Evolutionary conservation across 441 rosid genomes (phyloP), one percentile per base, ranked within the genome.

Genomic region (Eutrema salsugineum): DNA sequence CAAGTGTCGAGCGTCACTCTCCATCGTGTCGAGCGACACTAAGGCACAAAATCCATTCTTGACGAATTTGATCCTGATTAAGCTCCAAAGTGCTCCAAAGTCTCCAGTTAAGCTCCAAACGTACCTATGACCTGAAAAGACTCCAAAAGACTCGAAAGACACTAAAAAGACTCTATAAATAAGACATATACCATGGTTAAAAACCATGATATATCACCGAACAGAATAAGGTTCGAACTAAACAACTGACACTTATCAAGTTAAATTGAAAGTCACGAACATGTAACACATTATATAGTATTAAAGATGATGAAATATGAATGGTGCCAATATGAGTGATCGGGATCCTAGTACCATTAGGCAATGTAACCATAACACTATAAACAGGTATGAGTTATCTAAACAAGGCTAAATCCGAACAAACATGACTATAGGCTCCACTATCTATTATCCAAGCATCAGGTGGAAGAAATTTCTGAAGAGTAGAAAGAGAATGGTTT

Each of bases 381-480:
- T 4, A 36, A 1, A 36, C 40, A 36, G 15, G 7, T 4, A 39
- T 12, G 1, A 39, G 11, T 1, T 39, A 6, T 0, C 6, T 12
- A 12, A 39, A 39, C 44, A 12, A 0, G 0, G 6, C 6, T 39
- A 39, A 1, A 5, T 56, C 27, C 2, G n/a, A 56, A 8, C 43
- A 56, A 9, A 56, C 62, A 11, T 56, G 28, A 14, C 42, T 35
- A 56, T 43, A 32, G 17, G 62, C 24, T 1, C 62, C 28, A 56
- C 2, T 5, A 2, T 56, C 44, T 1, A 56, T 16, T 4, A 56
- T 55, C 60, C 60, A 55, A 55, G 8, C 12, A 28, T 16, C 7
- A 15, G 0, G 0, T 0, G 20, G 4, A 1, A 53, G 1, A 1
- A 14, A 2, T 0, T 6, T 22, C 0, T 24, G 1, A 1, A 51